A percentile compares a stretch with the other conserved stretches of the same genome.
phyloP scores from a whole-genome alignment of 495 filamentous ascomycete genomes.

The Ascobolus immersus region DNA sequence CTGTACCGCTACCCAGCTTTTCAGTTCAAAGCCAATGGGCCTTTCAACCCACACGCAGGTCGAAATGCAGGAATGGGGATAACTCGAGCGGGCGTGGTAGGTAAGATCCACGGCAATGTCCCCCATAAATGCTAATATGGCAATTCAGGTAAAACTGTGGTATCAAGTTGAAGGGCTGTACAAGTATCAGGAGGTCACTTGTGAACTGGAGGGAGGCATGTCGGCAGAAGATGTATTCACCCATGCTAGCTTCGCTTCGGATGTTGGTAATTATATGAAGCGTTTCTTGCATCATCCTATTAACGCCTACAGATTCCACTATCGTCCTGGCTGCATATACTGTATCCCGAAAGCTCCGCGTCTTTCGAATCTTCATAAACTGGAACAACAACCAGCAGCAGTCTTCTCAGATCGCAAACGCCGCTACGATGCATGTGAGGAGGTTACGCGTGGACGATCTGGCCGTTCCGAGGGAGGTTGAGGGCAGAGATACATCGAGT shows the following conservation, averaged over 20 bases:
- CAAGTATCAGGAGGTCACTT: constrained; percentile 11
- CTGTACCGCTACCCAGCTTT: too few species aligned
- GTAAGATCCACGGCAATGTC: constrained; percentile 1
- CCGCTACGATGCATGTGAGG: constrained; percentile 9
- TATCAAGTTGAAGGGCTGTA: constrained; percentile 12
- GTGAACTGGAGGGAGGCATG: constrained; percentile 12
- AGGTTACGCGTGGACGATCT: constrained; percentile 12
- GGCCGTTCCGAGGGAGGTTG: constrained; percentile 9
- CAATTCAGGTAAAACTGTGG: constrained; percentile 13
- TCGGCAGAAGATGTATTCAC: constrained; percentile 14
- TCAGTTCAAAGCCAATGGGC: constrained; percentile 9
- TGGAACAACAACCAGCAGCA: constrained; percentile 11
- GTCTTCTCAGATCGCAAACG: constrained; percentile 4
- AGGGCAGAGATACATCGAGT: constrained; percentile 8
- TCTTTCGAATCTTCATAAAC: constrained; percentile 14
- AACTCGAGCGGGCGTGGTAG: constrained; percentile 12
- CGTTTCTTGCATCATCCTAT: constrained; percentile 1
- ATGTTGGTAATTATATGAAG: constrained; percentile 13
- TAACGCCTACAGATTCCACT: constrained; percentile 6
- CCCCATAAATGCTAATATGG: not conserved
- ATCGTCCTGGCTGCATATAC: constrained; percentile 15
- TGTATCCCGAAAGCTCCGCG: constrained; percentile 12
- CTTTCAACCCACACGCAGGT: constrained; percentile 10
- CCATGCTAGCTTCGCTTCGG: constrained; percentile 15
- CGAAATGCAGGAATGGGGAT: constrained; percentile 16